phyloP scores from a whole-genome alignment of 441 rosid genomes.

The Euphorbia schlechtendalii region DNA sequence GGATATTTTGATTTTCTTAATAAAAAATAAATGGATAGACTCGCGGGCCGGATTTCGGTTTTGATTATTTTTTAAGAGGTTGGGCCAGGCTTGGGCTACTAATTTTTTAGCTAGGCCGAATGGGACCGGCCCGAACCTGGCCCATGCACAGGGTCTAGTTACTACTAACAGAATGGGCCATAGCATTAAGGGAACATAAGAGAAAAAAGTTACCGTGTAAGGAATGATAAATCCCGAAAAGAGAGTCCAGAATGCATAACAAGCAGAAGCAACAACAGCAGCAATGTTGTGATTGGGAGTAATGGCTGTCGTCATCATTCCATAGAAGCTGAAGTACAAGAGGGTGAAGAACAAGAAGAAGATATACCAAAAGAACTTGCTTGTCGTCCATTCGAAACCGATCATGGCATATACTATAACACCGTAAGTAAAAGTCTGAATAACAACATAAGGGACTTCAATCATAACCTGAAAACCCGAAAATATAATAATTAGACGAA shows the following conservation, averaged over 20 bases:
- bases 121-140: too few species aligned
- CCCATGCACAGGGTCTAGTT: too few species aligned
- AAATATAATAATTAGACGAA: background rate
- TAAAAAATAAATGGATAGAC: too few species aligned
- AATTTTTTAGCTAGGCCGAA: too few species aligned
- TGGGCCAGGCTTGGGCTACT: too few species aligned
- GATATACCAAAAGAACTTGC: slow-evolving; percentile 47
- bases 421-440: slow-evolving; percentile 44
- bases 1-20: too few species aligned
- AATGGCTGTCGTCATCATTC: slow-evolving; percentile 55
- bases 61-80: too few species aligned
- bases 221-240: slow-evolving; percentile 57
- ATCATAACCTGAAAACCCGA: slow-evolving; percentile 33
- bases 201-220: slow-evolving; percentile 28
- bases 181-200: background rate
- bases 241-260: slow-evolving; percentile 43
- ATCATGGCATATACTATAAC: slow-evolving; percentile 51
- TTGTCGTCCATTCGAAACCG: slow-evolving; percentile 45
- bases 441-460: slow-evolving; percentile 44
- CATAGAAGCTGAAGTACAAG: slow-evolving; percentile 49
- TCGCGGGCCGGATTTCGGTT: too few species aligned
- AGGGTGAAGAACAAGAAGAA: slow-evolving; percentile 51
- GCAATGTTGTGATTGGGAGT: slow-evolving; percentile 53
- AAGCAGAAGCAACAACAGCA: slow-evolving; percentile 35
- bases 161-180: too few species aligned